Percentiles rank a stretch among this genome's conserved stretches.
phyloP scores from a whole-genome alignment of 2,329 filamentous ascomycete genomes.

The Alternaria triticimaculans region DNA sequence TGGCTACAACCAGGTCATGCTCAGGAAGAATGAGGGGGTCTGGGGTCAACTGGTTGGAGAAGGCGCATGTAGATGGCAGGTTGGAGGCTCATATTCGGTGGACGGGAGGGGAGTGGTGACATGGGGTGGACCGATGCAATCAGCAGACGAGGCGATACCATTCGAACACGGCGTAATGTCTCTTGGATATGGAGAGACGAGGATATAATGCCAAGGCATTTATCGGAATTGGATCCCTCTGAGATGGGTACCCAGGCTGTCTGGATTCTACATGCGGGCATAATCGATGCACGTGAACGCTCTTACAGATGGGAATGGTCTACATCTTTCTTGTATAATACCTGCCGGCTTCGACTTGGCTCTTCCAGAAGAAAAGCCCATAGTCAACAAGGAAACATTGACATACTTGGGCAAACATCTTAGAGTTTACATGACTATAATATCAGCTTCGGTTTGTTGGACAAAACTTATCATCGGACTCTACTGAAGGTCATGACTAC shows the following conservation, averaged over 20 bases:
- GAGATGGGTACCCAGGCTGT: neutral
- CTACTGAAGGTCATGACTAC: neutral
- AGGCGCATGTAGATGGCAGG: slow-evolving; percentile 46
- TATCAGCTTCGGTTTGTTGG: neutral
- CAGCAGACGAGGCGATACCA: slow-evolving; percentile 40
- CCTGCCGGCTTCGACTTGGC: neutral
- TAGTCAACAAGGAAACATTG: neutral
- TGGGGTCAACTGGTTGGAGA: slow-evolving; percentile 46
- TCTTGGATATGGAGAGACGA: slow-evolving; percentile 27
- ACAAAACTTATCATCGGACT: neutral
- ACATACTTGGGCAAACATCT: neutral
- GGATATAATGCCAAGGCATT: neutral
- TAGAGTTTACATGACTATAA: neutral
- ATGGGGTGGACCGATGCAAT: slow-evolving; percentile 46
- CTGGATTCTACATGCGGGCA: neutral
- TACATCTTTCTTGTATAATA: neutral
- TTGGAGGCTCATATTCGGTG: slow-evolving; percentile 43
- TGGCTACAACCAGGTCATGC: slow-evolving; percentile 44
- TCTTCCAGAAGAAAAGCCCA: neutral
- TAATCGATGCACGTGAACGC: neutral
- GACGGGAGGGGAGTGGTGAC: slow-evolving; percentile 42
- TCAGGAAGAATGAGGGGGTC: slow-evolving; percentile 44
- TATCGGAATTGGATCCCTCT: neutral
- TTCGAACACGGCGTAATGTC: slow-evolving; percentile 43
- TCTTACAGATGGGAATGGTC: neutral